A percentile compares a stretch with the other conserved stretches of the same genome.
Evolutionary conservation across 768 basidiomycete genomes (phyloP).

Genomic region (Leccinum boreale): DNA sequence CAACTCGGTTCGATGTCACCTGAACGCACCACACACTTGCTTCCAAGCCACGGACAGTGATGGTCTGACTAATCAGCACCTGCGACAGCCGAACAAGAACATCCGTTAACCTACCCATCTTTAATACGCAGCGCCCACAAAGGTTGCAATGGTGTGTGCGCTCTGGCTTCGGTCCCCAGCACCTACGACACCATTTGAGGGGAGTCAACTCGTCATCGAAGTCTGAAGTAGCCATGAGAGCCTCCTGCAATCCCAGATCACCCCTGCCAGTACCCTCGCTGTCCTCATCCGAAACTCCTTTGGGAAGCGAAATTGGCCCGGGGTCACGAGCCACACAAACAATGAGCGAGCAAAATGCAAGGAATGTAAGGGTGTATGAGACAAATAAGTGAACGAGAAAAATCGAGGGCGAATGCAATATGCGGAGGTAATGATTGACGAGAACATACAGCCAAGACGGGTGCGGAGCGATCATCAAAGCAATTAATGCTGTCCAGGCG

Average conservation of each 20-base stretch:
- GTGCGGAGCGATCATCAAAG: conserved; percentile 67
- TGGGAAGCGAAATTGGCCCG: conserved; percentile 47
- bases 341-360: conserved; percentile 70
- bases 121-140: conserved; percentile 77
- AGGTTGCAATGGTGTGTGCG: conserved; percentile 74
- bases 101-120: conserved; percentile 61
- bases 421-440: conserved; percentile 61
- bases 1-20: not conserved
- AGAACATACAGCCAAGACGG: conserved; percentile 70
- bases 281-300: conserved; percentile 22
- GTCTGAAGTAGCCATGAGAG: conserved; percentile 48
- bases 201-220: conserved; percentile 56
- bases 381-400: conserved; percentile 55
- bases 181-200: conserved; percentile 73
- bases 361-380: conserved; percentile 64
- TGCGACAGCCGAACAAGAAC: not conserved
- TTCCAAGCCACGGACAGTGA: conserved; percentile 82
- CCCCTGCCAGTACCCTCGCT: conserved; percentile 33
- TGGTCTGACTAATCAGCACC: conserved; percentile 52
- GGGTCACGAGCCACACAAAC: conserved; percentile 73
- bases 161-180: conserved; percentile 78
- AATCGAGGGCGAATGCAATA: conserved; percentile 42
- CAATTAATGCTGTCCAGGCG: conserved; percentile 39
- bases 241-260: conserved; percentile 54
- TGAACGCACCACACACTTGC: conserved; percentile 65